Conservation (phyloP, 2,329 filamentous ascomycete species). For the Ophiostoma fasciatum region DNA sequence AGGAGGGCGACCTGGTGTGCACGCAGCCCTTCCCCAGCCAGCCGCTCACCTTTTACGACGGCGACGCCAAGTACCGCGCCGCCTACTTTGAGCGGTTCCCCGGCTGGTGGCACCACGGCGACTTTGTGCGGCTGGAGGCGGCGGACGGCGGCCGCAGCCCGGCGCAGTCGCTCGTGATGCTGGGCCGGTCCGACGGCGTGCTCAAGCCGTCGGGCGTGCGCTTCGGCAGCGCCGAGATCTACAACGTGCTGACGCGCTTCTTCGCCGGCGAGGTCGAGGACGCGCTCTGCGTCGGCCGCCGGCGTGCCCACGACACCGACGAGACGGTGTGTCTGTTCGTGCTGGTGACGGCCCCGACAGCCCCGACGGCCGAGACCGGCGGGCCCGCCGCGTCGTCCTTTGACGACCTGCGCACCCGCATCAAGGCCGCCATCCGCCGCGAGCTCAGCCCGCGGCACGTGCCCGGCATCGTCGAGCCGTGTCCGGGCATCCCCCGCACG, state of each 20-base stretch:
- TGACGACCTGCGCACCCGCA: slow-evolving; percentile 27
- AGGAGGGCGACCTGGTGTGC: slow-evolving; percentile 81
- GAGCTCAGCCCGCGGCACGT: slow-evolving; percentile 85
- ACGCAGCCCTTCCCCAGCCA: slow-evolving; percentile 77
- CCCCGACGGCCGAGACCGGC: too few relatives aligned
- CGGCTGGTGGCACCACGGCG: slow-evolving; percentile 81
- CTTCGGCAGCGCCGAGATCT: slow-evolving; percentile 91
- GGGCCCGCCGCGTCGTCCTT: slow-evolving; percentile 34
- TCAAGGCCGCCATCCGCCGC: slow-evolving; percentile 30
- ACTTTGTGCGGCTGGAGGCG: slow-evolving; percentile 60
- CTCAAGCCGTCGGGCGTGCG: slow-evolving; percentile 83
- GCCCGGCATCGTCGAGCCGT: slow-evolving; percentile 67
- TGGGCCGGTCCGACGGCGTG: slow-evolving; percentile 83
- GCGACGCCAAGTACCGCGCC: slow-evolving; percentile 60
- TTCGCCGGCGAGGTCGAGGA: slow-evolving; percentile 70
- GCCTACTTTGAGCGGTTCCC: slow-evolving; percentile 82
- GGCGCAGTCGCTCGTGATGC: slow-evolving; percentile 69
- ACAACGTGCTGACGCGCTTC: slow-evolving; percentile 78
- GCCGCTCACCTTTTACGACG: slow-evolving; percentile 75
- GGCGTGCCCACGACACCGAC: slow-evolving; percentile 56
- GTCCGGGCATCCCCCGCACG: slow-evolving; percentile 75
- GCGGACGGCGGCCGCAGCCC: slow-evolving; percentile 18
- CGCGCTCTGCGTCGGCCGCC: slow-evolving; percentile 71
- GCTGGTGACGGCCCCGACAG: slow-evolving; percentile 52
- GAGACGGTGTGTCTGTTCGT: slow-evolving; percentile 84